A percentile compares a stretch with the other conserved stretches of the same genome.
These are phyloP conservation scores for Globisporangium yorkense DNA, from an alignment of 352 stramenopile species.

Conservation along the genomic window DNA sequence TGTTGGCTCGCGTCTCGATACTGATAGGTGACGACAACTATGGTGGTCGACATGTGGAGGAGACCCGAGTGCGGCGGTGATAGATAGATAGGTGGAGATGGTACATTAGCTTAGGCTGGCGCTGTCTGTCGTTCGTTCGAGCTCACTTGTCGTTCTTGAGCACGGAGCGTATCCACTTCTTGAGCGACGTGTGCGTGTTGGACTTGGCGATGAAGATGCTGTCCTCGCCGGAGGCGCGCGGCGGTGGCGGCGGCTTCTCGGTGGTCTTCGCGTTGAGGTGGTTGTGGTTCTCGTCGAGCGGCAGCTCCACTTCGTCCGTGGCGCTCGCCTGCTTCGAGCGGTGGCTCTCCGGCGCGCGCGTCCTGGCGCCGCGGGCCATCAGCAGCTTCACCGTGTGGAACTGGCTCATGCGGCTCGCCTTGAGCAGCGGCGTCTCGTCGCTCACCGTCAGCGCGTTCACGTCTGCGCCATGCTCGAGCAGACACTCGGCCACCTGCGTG, in stretches of 20 bases:
- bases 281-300: conserved; percentile 10
- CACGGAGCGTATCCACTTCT: conserved; percentile 62
- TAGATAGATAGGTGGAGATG: not conserved
- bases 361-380: conserved; percentile 39
- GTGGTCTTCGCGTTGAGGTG: conserved; percentile 18
- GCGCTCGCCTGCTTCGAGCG: conserved; percentile 16
- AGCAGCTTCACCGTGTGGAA: conserved; percentile 73
- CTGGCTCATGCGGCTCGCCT: conserved; percentile 80
- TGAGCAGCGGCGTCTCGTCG: conserved; percentile 70
- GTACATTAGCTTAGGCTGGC: not conserved
- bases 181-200: conserved; percentile 66
- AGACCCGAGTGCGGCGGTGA: too few species aligned
- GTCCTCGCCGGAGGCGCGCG: conserved; percentile 26
- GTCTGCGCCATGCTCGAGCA: conserved; percentile 65
- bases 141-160: conserved; percentile 33
- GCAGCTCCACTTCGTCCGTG: conserved; percentile 20
- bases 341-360: conserved; percentile 18
- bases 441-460: conserved; percentile 53
- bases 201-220: conserved; percentile 58
- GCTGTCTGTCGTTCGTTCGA: not conserved
- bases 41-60: too few species aligned
- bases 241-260: conserved; percentile 13
- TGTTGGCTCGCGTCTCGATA: too few species aligned
- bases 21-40: too few species aligned
- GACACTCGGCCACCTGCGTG: conserved; percentile 51